Evolutionary conservation across 116 monocot genomes (phyloP).

Genomic region (Posidonia oceanica): DNA sequence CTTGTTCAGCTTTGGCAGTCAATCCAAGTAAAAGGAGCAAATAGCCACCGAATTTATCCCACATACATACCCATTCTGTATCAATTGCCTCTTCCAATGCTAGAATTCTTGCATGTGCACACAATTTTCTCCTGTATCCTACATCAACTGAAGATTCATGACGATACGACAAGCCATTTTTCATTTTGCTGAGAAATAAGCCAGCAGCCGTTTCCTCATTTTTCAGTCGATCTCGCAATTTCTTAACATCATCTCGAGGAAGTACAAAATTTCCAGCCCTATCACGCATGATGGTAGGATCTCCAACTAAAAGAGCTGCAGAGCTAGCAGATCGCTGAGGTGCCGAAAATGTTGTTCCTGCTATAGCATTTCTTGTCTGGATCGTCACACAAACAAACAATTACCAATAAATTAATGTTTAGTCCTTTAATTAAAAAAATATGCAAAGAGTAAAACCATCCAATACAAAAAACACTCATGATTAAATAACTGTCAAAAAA

Average conservation of each 20-base stretch:
- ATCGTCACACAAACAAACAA: constrained; percentile 3
- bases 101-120: constrained; percentile 97
- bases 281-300: constrained; percentile 75
- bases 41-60: constrained; percentile 99
- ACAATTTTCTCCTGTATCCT: constrained; percentile 84
- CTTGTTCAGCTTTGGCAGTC: constrained; percentile 94
- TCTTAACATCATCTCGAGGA: constrained; percentile 95
- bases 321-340: constrained; percentile 99
- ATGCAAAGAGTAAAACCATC: no score
- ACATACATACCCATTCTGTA: constrained; percentile 99
- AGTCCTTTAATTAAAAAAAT: no score
- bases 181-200: constrained; percentile 39
- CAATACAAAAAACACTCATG: no score
- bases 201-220: constrained; percentile 92
- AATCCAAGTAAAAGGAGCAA: constrained; percentile 98
- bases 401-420: no score
- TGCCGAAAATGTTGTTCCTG: constrained; percentile 90
- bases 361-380: constrained; percentile 96
- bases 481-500: no score
- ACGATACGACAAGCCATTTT: constrained; percentile 29
- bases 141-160: constrained; percentile 48
- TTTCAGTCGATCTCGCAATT: constrained; percentile 89
- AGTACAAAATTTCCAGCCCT: constrained; percentile 98
- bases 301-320: constrained; percentile 96
- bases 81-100: constrained; percentile 99